Base-by-base conservation (phyloP, 345 rosid genomes). In the Turnera subulata region DNA sequence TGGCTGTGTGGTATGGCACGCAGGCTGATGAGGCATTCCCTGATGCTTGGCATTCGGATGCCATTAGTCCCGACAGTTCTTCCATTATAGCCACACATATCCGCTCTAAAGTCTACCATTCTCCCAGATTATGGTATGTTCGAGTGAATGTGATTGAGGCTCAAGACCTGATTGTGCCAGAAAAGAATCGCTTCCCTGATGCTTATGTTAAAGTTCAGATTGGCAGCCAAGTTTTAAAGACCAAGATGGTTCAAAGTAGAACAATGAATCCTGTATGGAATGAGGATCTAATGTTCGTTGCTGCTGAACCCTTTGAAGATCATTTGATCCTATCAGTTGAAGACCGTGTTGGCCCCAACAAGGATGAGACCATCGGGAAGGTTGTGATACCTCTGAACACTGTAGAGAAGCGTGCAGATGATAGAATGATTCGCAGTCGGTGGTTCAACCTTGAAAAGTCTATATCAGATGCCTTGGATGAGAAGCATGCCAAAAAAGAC, bases 1-100 rank as follows among this genome's bases (percentile, higher is more conserved):
- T 62, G 7, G 73, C 73, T 55, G 63, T 68, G 48, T 68, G 73
- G 73, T 68, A 61, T 51, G 73, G 73, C 17, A 68, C 73, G 13
- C 73, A 68, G 50, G 73, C 67, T 56, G 73, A 68, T 37, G 73
- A 68, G 53, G 73, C 73, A 50, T 68, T 56, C 53, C 67, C 73
- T 48, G 66, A 62, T 50, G 67, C 73, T 56, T 68, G 73, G 73
- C 73, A 62, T 35, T 62, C 73, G 9, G 73, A 68, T 62, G 62
- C 67, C 17, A 44, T 60, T 38, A 48, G 59, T 56, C 63, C 67
- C 16, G 73, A 68, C 45, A 18, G 56, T 48, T 47, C 73, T 53
- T 43, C 73, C 6, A 2, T 5, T 1, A 8, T 40, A 26, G 55
- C 67, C 24, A 4, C 63, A 14, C 73, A 40, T 6, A 42, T 50